Base-by-base conservation (phyloP, 306 rosid species). In the Quercus parvula region DNA sequence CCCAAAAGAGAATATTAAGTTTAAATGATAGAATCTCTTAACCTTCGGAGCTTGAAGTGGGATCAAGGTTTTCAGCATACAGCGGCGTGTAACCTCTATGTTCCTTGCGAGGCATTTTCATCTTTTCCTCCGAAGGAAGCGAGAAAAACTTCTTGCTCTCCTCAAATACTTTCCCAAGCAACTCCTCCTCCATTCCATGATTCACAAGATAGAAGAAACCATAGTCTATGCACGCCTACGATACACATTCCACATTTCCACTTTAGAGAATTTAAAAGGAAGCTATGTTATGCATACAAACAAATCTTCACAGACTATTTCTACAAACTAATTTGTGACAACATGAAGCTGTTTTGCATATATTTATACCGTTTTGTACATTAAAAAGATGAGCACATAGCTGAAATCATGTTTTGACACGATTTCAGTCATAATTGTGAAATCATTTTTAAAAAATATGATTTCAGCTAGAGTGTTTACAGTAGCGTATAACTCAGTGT, bases 191-290 rank as follows among this genome's bases (percentile, higher is more conserved):
- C 18, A 94, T 87, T 14, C 97, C 97, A 31, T 92, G 97, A 78
- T 94, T 94, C 79, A 94, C 85, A 19, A 94, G 75, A 88, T 94
- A 91, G 64, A 94, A 94, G 91, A 94, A 94, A 14, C 97, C 99
- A 75, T 74, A 76, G 2, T 91, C 95, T 31, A 76, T 75, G 81
- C 99, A 91, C 1, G 97, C 97, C 97, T 92, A 69, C 55, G 10
- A 62, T 18, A 22, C 41, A 69, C 24, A 58, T 63, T 19, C 66
- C 24, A 46, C 30, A 3, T 5, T 35, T 49, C 67, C n/a, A 28
- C 49, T 31, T 66, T 31, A 66, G 71, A 66, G 46, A 6, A 63
- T 2, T 63, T 63, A 10, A 61, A 61, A 61, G 3, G 17, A 61
- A 61, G 67, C 70, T 12, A 5, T 22, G 30, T 15, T 5, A 63